Conservation (phyloP, 768 basidiomycete species). For the Polyporus arcularius region DNA sequence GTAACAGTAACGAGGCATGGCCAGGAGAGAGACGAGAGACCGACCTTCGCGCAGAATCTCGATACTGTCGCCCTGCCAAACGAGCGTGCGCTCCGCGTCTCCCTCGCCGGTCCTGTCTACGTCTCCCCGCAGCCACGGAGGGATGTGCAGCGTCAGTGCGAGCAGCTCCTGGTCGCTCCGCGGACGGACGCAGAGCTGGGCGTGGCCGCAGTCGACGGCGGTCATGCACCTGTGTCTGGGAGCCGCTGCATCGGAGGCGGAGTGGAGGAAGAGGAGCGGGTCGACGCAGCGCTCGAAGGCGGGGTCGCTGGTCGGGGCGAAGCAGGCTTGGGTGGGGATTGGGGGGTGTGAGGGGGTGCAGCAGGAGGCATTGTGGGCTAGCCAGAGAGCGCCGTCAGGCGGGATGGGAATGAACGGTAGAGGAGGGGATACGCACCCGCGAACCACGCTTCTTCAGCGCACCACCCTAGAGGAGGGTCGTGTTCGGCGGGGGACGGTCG, state of each 20-base stretch:
- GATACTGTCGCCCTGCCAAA: conserved; percentile 72
- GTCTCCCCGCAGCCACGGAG: conserved; percentile 9
- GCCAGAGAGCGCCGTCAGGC: conserved; percentile 17
- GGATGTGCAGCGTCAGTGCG: conserved; percentile 48
- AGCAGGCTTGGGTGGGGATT: conserved; percentile 42
- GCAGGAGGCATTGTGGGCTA: conserved; percentile 27
- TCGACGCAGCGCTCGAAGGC: conserved; percentile 51
- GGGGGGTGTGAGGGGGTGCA: conserved; percentile 19
- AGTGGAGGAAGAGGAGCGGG: conserved; percentile 50
- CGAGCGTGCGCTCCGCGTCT: conserved; percentile 38
- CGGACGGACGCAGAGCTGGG: conserved; percentile 55
- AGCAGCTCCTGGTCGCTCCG: conserved; percentile 51
- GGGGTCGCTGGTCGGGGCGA: conserved; percentile 29
- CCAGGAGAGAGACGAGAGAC: conserved; percentile 6
- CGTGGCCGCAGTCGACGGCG: conserved; percentile 37
- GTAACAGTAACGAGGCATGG: too few species aligned
- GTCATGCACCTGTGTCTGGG: conserved; percentile 41
- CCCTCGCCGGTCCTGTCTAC: not conserved
- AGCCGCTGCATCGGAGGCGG: not conserved
- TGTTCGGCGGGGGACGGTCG: not conserved
- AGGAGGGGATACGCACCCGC: conserved; percentile 26
- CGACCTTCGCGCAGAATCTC: conserved; percentile 72
- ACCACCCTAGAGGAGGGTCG: conserved; percentile 56
- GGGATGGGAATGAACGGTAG: not conserved
- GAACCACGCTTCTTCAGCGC: conserved; percentile 40